These are phyloP conservation scores for Komagataea norvegica DNA, from an alignment of 1,139 yeast species.

Conservation along the genomic window DNA sequence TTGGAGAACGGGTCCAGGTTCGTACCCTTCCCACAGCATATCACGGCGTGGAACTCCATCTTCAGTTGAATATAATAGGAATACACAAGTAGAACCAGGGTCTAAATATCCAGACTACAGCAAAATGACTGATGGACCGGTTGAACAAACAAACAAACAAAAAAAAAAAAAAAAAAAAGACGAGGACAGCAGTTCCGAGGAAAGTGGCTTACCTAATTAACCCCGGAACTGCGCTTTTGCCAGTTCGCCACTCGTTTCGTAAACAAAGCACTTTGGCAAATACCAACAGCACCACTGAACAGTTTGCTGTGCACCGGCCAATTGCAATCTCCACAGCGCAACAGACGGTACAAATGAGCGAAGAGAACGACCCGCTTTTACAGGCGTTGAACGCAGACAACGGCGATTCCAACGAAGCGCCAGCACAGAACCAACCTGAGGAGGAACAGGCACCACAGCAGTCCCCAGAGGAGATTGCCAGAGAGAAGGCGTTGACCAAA, in stretches of 20 bases:
- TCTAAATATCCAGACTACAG: no score
- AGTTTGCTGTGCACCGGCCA: neutral
- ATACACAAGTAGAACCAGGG: no score
- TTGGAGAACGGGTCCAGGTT: constrained; percentile 68
- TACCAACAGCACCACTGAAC: constrained; percentile 5
- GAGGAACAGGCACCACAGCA: constrained; percentile 30
- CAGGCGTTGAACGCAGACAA: constrained; percentile 54
- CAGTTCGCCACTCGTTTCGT: neutral
- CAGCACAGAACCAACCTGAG: constrained; percentile 7
- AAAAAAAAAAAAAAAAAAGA: no score
- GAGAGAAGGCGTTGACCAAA: constrained; percentile 72
- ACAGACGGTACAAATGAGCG: constrained; percentile 40
- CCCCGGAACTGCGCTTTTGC: no score
- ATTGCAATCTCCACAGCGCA: neutral
- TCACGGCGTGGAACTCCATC: constrained; percentile 91
- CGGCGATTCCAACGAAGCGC: constrained; percentile 8
- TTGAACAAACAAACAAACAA: no score
- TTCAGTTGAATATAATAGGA: no score
- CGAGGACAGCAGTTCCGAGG: no score
- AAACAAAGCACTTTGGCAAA: neutral
- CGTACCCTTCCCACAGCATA: constrained; percentile 83
- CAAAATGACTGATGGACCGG: neutral
- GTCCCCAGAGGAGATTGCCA: constrained; percentile 55
- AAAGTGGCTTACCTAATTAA: no score
- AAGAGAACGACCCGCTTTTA: constrained; percentile 69